Base-by-base conservation (phyloP, 2,329 filamentous ascomycete species). In the Lojkania enalia region DNA sequence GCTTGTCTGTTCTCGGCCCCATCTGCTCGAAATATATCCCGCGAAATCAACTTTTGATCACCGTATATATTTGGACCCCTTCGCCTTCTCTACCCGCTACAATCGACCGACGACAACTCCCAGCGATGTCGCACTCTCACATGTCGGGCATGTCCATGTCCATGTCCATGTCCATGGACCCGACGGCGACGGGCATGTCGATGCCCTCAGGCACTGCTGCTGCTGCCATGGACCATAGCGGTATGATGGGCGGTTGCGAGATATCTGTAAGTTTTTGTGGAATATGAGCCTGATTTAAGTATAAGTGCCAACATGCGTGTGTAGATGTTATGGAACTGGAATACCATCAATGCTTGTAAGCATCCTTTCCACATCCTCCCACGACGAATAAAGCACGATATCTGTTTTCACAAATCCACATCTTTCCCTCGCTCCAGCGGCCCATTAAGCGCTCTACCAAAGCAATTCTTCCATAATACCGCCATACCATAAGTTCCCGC, bases 311-410 rank as follows among this genome's bases (percentile, higher is more conserved):
- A 7, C 30, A 33, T 11, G 30, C 7, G 9, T 15, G 15, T 15
- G 20, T 19, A 87, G 83, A 90, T 90, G 87, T 73, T 89, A 37
- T 90, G 86, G 86, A 90, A 90, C 66, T 88, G 86, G 85, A 76
- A 87, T 66, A 87, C 84, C 1, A 73, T 88, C 60, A 83, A 87
- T 62, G 70, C 84, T 14, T 90, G 76, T 64, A 57, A 30, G 57
- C 55, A 19, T 15, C 19, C 36, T 27, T n/a, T 20, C 9, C 13
- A 41, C 27, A 4, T 15, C 11, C 38, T 18, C 38, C 18, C 23
- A 16, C 25, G 25, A 9, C n/a, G n/a, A n/a, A n/a, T 27, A 9
- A 9, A 27, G 25, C n/a, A 7, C 25, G 9, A 27, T n/a, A 27
- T n/a, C 25, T 27, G 25, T 9, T 27, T n/a, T n/a, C n/a, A n/a